Percentiles rank a stretch among this genome's conserved stretches.
Evolutionary conservation across 2,329 filamentous ascomycete genomes (phyloP).

Genomic region (Dothistroma septosporum): DNA sequence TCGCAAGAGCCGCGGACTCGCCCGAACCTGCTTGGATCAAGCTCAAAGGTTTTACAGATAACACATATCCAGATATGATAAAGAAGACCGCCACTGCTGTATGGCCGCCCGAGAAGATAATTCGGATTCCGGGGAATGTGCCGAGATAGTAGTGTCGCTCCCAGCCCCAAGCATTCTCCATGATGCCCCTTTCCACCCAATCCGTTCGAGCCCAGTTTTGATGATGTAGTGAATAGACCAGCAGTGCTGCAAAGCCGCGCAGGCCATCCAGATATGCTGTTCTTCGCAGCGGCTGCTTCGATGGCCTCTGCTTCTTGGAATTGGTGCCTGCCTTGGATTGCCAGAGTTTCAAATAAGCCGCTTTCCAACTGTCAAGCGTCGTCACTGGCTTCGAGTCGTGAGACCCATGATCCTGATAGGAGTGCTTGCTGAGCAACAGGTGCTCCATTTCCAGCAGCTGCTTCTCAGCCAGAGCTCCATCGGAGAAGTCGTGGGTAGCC

Average conservation of each 20-base stretch:
- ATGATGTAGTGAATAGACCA: conserved; percentile 62
- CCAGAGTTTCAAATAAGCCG: too few species aligned
- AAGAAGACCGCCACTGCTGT: conserved; percentile 53
- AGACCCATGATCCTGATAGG: too few species aligned
- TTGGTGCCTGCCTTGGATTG: too few species aligned
- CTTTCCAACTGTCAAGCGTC: too few species aligned
- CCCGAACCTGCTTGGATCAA: conserved; percentile 37
- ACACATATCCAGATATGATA: conserved; percentile 51
- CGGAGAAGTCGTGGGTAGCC: background rate
- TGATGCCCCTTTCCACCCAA: conserved; percentile 35
- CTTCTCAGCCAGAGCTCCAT: conserved; percentile 4
- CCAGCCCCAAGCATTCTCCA: conserved; percentile 55
- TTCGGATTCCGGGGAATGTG: conserved; percentile 55
- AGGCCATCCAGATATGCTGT: conserved; percentile 61
- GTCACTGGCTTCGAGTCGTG: too few species aligned
- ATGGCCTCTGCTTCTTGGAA: too few species aligned
- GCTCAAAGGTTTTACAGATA: conserved; percentile 45
- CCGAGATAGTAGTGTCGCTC: conserved; percentile 48
- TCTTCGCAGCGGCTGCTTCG: too few species aligned
- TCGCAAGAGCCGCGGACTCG: conserved; percentile 31
- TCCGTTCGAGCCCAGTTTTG: conserved; percentile 51
- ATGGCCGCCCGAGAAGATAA: conserved; percentile 59
- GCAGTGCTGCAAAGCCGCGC: conserved; percentile 61
- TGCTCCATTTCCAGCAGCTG: conserved; percentile 4
- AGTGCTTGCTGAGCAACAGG: background rate